Evolutionary conservation across 2,329 filamentous ascomycete genomes (phyloP), one percentile per base, ranked within the genome.

Genomic region (Microdochium paspali): DNA sequence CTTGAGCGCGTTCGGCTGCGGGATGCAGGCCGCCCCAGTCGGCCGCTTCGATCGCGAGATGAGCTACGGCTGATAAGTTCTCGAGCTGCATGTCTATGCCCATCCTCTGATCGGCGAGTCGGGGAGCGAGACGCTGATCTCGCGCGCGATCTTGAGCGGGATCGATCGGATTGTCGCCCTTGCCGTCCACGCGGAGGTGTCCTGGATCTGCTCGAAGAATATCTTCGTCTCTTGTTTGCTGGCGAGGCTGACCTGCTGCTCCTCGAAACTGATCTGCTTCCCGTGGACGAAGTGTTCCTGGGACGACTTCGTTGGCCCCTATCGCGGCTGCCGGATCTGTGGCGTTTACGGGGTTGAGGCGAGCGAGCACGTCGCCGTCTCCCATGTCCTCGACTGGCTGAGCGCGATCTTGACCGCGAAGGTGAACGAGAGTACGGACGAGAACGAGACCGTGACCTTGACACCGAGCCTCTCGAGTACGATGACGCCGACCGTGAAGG

Each of bases 171-270:
- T 2, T 62, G 64, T n/a, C 67, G 66, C 28, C 66, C 66, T 7
- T 57, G 58, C 46, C 62, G 66, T 52, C 67, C 68, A 25, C 66
- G 49, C 60, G 65, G 47, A 52, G 65, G 49, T 55, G 67, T 50
- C 46, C 58, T 57, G 39, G 75, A 77, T 20, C 70, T 67, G 52
- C 72, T 77, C 30, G 66, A 64, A 4, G 74, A 74, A 48, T 73
- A 72, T 48, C 74, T 69, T 28, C 75, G 70, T 44, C 74, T 68
- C 54, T 80, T 80, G 2, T 67, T 63, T 4, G 64, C 59, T 5
- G 70, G 73, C 6, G 73, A 72, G 44, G 55, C 61, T 24, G 58
- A 59, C 49, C 56, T 54, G 47, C 56, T 57, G 46, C 50, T 53
- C 44, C 56, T 55, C 25, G 60, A 61, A 20, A 47, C 54, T 23